Evolutionary conservation across 805 yeast species (phyloP).

Genomic region (Starmerella sp.): DNA sequence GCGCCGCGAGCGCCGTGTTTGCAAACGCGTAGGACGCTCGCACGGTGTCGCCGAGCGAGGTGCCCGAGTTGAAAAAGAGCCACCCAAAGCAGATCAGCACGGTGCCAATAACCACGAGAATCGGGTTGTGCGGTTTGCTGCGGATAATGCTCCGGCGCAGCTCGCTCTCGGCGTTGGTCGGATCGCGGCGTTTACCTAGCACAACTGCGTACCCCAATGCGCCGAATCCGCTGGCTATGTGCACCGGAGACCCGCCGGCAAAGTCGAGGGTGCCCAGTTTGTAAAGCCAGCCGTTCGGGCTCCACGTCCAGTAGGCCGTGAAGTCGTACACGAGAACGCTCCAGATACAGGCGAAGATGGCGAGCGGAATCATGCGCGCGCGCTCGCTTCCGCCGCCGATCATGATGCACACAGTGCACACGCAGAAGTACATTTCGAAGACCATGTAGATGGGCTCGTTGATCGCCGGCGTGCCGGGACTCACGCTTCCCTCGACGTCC

Average conservation of each 20-base stretch:
- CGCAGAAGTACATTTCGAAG: slow-evolving; percentile 14
- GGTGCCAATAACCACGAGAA: slow-evolving; percentile 55
- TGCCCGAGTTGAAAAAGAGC: slow-evolving; percentile 68
- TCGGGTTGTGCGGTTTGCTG: slow-evolving; percentile 51
- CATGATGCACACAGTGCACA: slow-evolving; percentile 33
- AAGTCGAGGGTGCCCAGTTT: slow-evolving; percentile 53
- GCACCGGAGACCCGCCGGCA: slow-evolving; percentile 70
- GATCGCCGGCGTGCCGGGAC: slow-evolving; percentile 10
- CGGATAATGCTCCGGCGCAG: neutral
- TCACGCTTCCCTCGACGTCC: slow-evolving; percentile 9
- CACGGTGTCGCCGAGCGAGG: slow-evolving; percentile 32
- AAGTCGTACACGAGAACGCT: slow-evolving; percentile 62
- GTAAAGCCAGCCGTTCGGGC: slow-evolving; percentile 51
- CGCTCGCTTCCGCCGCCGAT: slow-evolving; percentile 63
- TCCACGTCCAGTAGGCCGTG: slow-evolving; percentile 67
- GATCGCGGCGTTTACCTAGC: slow-evolving; percentile 53
- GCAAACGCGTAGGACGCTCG: slow-evolving; percentile 35
- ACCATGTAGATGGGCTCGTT: slow-evolving; percentile 12
- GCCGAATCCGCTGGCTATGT: slow-evolving; percentile 55
- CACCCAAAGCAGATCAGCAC: slow-evolving; percentile 63
- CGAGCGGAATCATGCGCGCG: slow-evolving; percentile 57
- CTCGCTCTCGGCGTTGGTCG: neutral
- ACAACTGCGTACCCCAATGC: slow-evolving; percentile 57
- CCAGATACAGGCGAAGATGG: slow-evolving; percentile 55
- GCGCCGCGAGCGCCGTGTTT: slow-evolving; percentile 44